phyloP scores from a whole-genome alignment of 2,329 filamentous ascomycete species.

The Xylaria sp. region DNA sequence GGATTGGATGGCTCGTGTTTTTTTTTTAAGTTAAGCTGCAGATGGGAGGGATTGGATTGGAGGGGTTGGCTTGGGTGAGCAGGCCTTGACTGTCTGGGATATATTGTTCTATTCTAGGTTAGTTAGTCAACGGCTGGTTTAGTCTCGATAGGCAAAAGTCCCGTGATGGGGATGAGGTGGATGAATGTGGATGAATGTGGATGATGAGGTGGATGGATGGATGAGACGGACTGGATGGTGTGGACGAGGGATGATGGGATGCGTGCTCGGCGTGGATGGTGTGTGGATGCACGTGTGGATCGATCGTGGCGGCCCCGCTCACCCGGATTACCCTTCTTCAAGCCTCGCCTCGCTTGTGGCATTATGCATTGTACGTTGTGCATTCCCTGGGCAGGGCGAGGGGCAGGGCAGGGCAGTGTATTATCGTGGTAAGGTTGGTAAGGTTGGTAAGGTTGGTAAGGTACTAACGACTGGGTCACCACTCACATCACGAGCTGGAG shows the following conservation, averaged over 20 bases:
- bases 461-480: too few relatives aligned
- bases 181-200: too few relatives aligned
- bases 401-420: too few relatives aligned
- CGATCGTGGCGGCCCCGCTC: conserved; percentile 33
- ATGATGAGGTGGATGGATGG: not conserved
- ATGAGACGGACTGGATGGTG: not conserved
- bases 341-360: conserved; percentile 15
- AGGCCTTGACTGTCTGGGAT: not conserved
- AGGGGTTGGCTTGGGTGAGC: not conserved
- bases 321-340: conserved; percentile 19
- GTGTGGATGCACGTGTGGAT: conserved; percentile 21
- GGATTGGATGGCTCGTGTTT: conserved; percentile 26
- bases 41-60: not conserved
- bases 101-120: too few relatives aligned
- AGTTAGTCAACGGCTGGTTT: too few relatives aligned
- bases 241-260: too few relatives aligned
- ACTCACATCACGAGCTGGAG: not conserved
- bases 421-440: too few relatives aligned
- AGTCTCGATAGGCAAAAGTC: not conserved
- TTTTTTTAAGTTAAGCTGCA: conserved; percentile 6
- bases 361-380: too few relatives aligned
- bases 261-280: not conserved
- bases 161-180: too few relatives aligned
- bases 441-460: too few relatives aligned
- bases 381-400: too few relatives aligned